A percentile compares a stretch with the other conserved stretches of the same genome.
phyloP scores from a whole-genome alignment of 805 yeast species.

The Barnettozyma vustinii region DNA sequence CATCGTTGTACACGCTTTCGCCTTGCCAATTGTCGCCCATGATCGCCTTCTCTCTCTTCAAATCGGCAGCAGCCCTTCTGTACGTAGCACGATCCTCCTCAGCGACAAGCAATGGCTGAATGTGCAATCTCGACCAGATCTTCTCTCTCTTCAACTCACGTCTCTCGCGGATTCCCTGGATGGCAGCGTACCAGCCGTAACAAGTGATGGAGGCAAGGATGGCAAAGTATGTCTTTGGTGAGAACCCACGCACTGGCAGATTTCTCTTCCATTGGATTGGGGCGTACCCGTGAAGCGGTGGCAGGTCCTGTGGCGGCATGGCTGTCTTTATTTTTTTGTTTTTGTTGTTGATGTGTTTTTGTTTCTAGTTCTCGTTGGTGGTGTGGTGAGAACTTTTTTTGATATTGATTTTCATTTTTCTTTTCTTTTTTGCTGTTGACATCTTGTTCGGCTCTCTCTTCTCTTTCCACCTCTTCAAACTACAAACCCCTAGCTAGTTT shows the following conservation, averaged over 20 bases:
- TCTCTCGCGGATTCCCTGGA: conserved; percentile 67
- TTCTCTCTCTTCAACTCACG: conserved; percentile 72
- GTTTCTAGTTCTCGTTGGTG: background rate
- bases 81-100: conserved; percentile 77
- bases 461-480: background rate
- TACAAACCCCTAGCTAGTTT: too few relatives aligned
- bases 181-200: conserved; percentile 66
- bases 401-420: background rate
- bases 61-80: conserved; percentile 61
- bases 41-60: conserved; percentile 63
- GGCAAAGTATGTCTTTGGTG: conserved; percentile 68
- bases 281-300: conserved; percentile 83
- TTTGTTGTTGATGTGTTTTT: background rate
- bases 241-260: conserved; percentile 78
- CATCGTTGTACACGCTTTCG: conserved; percentile 40
- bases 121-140: conserved; percentile 68
- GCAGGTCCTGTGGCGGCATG: conserved; percentile 60
- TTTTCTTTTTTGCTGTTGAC: background rate
- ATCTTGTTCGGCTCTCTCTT: background rate
- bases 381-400: background rate
- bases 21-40: conserved; percentile 56
- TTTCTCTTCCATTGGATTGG: conserved; percentile 87
- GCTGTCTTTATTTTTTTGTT: background rate
- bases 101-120: conserved; percentile 71
- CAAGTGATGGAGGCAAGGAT: conserved; percentile 58